Evolutionary conservation across 495 filamentous ascomycete species (phyloP).

Genomic region (Neurospora africana): DNA sequence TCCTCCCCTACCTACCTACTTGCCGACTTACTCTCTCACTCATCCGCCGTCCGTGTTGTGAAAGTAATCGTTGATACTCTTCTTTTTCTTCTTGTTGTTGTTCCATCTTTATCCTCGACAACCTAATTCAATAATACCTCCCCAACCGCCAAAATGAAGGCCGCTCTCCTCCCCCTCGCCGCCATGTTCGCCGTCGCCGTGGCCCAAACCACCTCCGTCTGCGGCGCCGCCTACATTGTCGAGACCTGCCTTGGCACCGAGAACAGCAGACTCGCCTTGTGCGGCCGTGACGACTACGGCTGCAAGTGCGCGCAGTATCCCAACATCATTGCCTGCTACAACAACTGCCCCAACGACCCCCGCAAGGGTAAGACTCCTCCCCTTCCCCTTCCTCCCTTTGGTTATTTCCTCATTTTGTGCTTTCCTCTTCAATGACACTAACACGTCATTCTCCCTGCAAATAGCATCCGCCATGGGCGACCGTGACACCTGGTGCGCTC

Average conservation of each 20-base stretch:
- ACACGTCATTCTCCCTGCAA: not conserved
- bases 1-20: not conserved
- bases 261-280: conserved; percentile 26
- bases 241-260: conserved; percentile 31
- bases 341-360: conserved; percentile 38
- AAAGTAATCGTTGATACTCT: not conserved
- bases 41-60: not conserved
- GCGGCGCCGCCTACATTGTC: conserved; percentile 35
- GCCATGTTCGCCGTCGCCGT: conserved; percentile 21
- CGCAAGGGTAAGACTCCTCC: conserved; percentile 12
- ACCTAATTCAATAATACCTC: not conserved
- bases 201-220: conserved; percentile 19
- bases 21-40: not conserved
- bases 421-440: not conserved
- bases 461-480: conserved; percentile 17
- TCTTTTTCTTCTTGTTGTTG: not conserved
- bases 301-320: conserved; percentile 29
- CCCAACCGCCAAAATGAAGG: conserved; percentile 24
- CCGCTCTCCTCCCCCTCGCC: conserved; percentile 20
- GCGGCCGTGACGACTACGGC: conserved; percentile 25
- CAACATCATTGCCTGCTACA: conserved; percentile 35
- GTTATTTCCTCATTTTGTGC: not conserved
- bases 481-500: conserved; percentile 31
- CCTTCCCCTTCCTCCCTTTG: not conserved
- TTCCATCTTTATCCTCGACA: not conserved